These are phyloP conservation scores for Castanea sativa DNA, from an alignment of 306 rosid species.

Conservation along the genomic window DNA sequence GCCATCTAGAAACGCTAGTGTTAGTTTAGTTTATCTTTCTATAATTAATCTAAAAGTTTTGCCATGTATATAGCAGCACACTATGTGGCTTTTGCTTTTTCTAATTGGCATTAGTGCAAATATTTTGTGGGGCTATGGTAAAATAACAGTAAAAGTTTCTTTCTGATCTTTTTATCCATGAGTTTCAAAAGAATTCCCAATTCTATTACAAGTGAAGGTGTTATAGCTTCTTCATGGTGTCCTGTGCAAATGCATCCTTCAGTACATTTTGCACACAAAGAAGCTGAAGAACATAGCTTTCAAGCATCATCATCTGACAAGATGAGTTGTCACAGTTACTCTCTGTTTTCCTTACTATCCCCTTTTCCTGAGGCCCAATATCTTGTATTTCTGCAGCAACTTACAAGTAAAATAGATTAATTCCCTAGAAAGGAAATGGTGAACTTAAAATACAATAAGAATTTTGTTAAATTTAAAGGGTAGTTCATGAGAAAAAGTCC, in stretches of 20 bases:
- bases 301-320: conserved; percentile 57
- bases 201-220: conserved; percentile 23
- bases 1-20: not conserved
- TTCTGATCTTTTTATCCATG: not conserved
- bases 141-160: not conserved
- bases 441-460: not conserved
- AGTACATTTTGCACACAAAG: conserved; percentile 67
- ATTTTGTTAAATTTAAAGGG: not conserved
- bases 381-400: conserved; percentile 38
- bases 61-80: not conserved
- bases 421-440: not conserved
- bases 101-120: not conserved
- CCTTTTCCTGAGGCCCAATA: conserved; percentile 35
- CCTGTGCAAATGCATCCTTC: conserved; percentile 42
- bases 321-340: conserved; percentile 35
- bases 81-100: not conserved
- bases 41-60: not conserved
- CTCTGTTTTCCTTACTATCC: conserved; percentile 29
- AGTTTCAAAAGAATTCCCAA: conserved; percentile 8
- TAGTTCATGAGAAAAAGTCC: not conserved
- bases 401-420: not conserved
- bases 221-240: conserved; percentile 34
- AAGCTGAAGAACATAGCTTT: conserved; percentile 69
- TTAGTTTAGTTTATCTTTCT: not conserved
- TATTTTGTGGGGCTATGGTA: not conserved